Conservation (phyloP, 139 green algal genomes). For the Coccomyxa sp. region DNA sequence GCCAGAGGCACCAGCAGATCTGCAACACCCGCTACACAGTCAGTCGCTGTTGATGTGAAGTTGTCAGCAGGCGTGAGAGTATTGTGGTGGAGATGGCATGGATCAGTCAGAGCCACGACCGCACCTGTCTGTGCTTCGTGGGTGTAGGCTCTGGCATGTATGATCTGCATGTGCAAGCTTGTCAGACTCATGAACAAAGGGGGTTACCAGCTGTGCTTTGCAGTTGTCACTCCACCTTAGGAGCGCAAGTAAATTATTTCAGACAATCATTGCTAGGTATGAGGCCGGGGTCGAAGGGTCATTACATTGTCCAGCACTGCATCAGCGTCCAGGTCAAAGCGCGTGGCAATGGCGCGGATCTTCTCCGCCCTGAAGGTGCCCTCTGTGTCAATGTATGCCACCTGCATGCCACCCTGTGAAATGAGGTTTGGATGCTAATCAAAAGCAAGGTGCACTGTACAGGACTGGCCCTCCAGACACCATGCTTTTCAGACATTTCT, state of each 20-base stretch:
- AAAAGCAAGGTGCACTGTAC: too few species aligned
- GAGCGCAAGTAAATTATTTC: too few species aligned
- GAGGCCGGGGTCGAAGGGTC: too few species aligned
- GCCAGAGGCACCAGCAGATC: slow-evolving; percentile 60
- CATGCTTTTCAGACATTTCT: too few species aligned
- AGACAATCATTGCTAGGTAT: too few species aligned
- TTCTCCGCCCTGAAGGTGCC: slow-evolving; percentile 86
- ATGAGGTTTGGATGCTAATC: background rate
- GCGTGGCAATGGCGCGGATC: slow-evolving; percentile 75
- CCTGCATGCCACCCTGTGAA: slow-evolving; percentile 13
- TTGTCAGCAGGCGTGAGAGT: background rate
- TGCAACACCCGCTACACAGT: too few species aligned
- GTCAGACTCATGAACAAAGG: too few species aligned
- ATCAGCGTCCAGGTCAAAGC: slow-evolving; percentile 76
- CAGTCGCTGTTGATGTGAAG: background rate
- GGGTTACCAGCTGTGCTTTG: background rate
- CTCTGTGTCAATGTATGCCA: slow-evolving; percentile 91
- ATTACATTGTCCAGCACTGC: slow-evolving; percentile 74
- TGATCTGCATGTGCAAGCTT: slow-evolving; percentile 42
- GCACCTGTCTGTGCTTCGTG: slow-evolving; percentile 70
- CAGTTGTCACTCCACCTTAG: background rate
- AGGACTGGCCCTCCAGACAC: too few species aligned
- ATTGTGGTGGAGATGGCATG: background rate
- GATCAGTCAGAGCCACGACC: background rate
- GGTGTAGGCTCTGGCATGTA: slow-evolving; percentile 73